Evolutionary conservation across 768 basidiomycete genomes (phyloP), one percentile per base, ranked within the genome.

Genomic region (Albatrellus ellisii): DNA sequence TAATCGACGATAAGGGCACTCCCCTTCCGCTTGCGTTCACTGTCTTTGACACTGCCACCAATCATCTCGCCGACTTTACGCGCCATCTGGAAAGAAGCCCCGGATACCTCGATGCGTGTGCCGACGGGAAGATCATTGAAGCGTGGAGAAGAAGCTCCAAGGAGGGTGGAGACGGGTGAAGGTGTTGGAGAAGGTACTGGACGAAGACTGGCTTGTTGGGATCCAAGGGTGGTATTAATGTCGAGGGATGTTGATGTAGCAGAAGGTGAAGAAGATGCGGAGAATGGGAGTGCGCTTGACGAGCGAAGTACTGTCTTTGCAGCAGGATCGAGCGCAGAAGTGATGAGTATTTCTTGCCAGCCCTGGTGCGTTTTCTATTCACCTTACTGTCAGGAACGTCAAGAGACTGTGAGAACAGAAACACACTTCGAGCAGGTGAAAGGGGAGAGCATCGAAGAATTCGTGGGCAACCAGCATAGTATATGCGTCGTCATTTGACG

Each of bases 371-470:
- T 78, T 77, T 77, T 89, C 86, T 90, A 54, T 2, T 5, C 10
- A 29, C 11, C n/a, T n/a, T n/a, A 32, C 24, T 24, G 36, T 34
- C 41, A 28, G 20, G 14, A 6, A 39, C 26, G 10, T 28, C 17
- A 15, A 25, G 35, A 10, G 10, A 28, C n/a, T 21, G 7, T 20
- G 36, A 33, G 10, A 32, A 39, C 12, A 8, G 24, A 17, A 4
- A 29, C 67, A 9, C 49, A 89, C 91, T 67, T 94, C 78, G 27
- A 98, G 63, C 27, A 91, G 65, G 58, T 95, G 87, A 36, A 97
- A 78, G 0, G 95, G 94, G 33, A 99, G 67, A 0, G 92, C 92
- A 56, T 98, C 95, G 48, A 99, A 98, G 62, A 98, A 94, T 55
- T 98, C 95, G 59, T 99, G 92, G 0, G 95, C 95, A 12, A 97